These are phyloP conservation scores for Neolentinus lepideus DNA, from an alignment of 1,284 basidiomycete genomes.

Conservation along the genomic window DNA sequence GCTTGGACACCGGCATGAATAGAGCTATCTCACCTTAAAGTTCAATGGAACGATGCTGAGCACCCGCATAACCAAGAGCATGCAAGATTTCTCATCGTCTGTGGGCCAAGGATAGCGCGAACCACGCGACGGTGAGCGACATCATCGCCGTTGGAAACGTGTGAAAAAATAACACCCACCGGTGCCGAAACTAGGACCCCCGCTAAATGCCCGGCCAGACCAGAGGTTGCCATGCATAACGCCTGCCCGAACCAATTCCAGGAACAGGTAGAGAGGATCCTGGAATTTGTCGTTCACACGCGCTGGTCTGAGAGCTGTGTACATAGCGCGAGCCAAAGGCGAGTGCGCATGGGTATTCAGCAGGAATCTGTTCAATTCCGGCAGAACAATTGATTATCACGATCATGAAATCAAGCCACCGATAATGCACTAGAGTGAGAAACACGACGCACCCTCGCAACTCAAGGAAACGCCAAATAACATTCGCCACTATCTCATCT, in stretches of 20 bases:
- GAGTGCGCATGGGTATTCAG: slow-evolving; percentile 86
- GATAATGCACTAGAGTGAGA: not conserved
- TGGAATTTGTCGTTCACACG: slow-evolving; percentile 98
- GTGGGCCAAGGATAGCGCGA: slow-evolving; percentile 15
- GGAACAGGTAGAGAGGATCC: slow-evolving; percentile 88
- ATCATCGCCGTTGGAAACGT: slow-evolving; percentile 16
- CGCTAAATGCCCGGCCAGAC: slow-evolving; percentile 84
- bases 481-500: slow-evolving; percentile 97
- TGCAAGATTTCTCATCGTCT: slow-evolving; percentile 88
- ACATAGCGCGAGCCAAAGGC: slow-evolving; percentile 85
- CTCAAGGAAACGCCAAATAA: slow-evolving; percentile 97
- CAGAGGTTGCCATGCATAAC: slow-evolving; percentile 93
- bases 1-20: slow-evolving; percentile 7
- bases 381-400: slow-evolving; percentile 5
- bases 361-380: slow-evolving; percentile 60
- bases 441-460: slow-evolving; percentile 69
- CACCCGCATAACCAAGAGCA: slow-evolving; percentile 94
- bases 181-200: slow-evolving; percentile 91
- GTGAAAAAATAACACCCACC: slow-evolving; percentile 43
- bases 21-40: slow-evolving; percentile 65
- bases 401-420: not conserved
- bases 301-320: slow-evolving; percentile 68
- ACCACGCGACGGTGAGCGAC: slow-evolving; percentile 2
- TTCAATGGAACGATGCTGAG: slow-evolving; percentile 89
- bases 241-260: slow-evolving; percentile 89